Evolutionary conservation across 768 basidiomycete species (phyloP).

Genomic region (Roridomyces roridus): DNA sequence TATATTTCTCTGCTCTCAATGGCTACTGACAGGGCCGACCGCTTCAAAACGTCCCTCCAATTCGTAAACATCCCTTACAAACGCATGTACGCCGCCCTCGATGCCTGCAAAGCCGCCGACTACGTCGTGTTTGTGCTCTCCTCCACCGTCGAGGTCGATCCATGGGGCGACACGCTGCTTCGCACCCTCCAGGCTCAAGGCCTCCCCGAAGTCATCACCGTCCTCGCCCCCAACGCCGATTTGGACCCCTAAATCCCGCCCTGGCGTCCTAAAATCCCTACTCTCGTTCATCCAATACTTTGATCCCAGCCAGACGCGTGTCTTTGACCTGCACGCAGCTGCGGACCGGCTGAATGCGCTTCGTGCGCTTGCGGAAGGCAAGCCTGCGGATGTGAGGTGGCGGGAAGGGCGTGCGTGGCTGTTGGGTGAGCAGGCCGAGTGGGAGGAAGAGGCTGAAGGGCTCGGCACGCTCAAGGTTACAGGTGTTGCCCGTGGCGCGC

Average conservation of each 20-base stretch:
- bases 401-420: conserved; percentile 82
- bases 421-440: conserved; percentile 67
- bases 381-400: conserved; percentile 81
- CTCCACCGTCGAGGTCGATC: conserved; percentile 78
- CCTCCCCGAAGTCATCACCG: conserved; percentile 81
- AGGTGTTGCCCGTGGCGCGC: conserved; percentile 82
- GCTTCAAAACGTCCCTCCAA: conserved; percentile 91
- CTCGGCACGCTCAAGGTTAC: conserved; percentile 71
- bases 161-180: conserved; percentile 86
- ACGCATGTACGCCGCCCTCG: conserved; percentile 77
- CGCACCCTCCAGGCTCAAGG: conserved; percentile 91
- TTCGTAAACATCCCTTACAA: conserved; percentile 80
- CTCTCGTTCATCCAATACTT: conserved; percentile 97
- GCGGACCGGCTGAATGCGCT: conserved; percentile 77
- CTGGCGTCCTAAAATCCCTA: conserved; percentile 82
- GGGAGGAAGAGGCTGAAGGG: conserved; percentile 42
- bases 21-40: conserved; percentile 64
- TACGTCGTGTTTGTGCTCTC: conserved; percentile 90
- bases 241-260: conserved; percentile 67
- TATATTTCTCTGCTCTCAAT: neutral
- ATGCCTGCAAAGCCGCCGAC: conserved; percentile 87
- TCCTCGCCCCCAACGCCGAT: conserved; percentile 61
- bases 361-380: conserved; percentile 84
- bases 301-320: conserved; percentile 77
- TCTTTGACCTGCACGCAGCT: conserved; percentile 72